These are phyloP conservation scores for Pseudocercospora macadamiae DNA, from an alignment of 2,329 filamentous ascomycete species.

Conservation along the genomic window DNA sequence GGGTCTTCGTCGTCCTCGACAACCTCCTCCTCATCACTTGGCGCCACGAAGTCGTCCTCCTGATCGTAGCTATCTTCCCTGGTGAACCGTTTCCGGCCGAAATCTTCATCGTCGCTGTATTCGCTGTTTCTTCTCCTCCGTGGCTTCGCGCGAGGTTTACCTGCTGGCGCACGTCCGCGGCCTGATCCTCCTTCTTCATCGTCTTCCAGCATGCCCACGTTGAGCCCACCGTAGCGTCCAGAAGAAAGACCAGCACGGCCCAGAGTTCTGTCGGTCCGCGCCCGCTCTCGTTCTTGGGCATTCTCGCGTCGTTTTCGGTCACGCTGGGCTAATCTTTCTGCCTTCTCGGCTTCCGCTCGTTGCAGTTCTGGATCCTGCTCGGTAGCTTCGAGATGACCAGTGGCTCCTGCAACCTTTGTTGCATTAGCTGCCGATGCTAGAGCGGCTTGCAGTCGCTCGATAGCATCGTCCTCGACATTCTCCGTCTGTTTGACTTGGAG, in stretches of 20 bases:
- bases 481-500: constrained; percentile 70
- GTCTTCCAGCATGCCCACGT: constrained; percentile 71
- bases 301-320: constrained; percentile 64
- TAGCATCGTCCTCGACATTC: constrained; percentile 69
- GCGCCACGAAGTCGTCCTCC: constrained; percentile 77
- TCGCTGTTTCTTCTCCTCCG: constrained; percentile 45
- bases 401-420: constrained; percentile 53
- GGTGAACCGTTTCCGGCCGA: constrained; percentile 65
- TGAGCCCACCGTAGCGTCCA: constrained; percentile 59
- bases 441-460: constrained; percentile 67
- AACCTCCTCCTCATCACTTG: constrained; percentile 70
- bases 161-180: constrained; percentile 29
- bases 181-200: constrained; percentile 47
- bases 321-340: constrained; percentile 73
- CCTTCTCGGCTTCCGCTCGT: constrained; percentile 72
- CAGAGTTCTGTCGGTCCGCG: constrained; percentile 54
- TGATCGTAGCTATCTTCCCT: constrained; percentile 77
- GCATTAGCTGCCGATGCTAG: constrained; percentile 67
- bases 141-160: constrained; percentile 39
- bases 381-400: constrained; percentile 68
- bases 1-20: constrained; percentile 61
- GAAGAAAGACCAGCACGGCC: constrained; percentile 54
- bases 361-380: constrained; percentile 75
- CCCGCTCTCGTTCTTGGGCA: constrained; percentile 65
- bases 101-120: constrained; percentile 75